These are phyloP conservation scores for Amphichorda felina DNA, from an alignment of 2,329 filamentous ascomycete genomes.

Conservation along the genomic window DNA sequence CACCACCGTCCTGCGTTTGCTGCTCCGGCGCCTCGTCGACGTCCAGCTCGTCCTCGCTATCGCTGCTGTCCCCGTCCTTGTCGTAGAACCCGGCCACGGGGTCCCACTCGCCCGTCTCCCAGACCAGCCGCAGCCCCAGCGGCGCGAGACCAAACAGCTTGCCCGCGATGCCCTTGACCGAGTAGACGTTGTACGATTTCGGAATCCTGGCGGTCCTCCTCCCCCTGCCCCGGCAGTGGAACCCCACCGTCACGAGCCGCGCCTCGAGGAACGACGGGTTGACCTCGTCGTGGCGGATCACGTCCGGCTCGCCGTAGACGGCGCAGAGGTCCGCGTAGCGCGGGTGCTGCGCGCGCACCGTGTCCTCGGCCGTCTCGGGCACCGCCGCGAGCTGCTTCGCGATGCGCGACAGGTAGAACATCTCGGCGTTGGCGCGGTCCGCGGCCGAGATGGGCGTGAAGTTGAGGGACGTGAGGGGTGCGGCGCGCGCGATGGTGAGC, in stretches of 20 bases:
- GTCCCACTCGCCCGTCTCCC: conserved; percentile 89
- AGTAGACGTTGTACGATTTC: conserved; percentile 67
- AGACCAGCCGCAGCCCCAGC: conserved; percentile 55
- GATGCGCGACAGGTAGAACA: conserved; percentile 85
- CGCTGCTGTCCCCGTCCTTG: conserved; percentile 41
- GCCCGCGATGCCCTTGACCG: conserved; percentile 66
- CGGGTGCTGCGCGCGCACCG: conserved; percentile 52
- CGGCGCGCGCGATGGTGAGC: conserved; percentile 70
- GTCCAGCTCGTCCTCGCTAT: conserved; percentile 30
- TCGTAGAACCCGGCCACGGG: conserved; percentile 55
- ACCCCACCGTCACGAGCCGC: conserved; percentile 56
- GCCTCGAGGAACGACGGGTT: conserved; percentile 78
- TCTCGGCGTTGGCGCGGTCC: conserved; percentile 78
- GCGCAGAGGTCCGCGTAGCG: conserved; percentile 65
- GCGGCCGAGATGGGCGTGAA: conserved; percentile 58
- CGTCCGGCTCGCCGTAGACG: conserved; percentile 59
- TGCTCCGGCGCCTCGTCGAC: conserved; percentile 15
- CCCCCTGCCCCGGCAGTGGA: conserved; percentile 18
- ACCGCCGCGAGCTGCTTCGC: conserved; percentile 58
- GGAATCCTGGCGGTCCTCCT: conserved; percentile 46
- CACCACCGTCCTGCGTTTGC: conserved; percentile 6
- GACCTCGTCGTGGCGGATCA: conserved; percentile 43
- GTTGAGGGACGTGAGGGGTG: conserved; percentile 56
- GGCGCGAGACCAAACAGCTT: conserved; percentile 56
- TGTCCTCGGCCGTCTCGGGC: conserved; percentile 35